phyloP scores from a whole-genome alignment of 495 filamentous ascomycete genomes.

The Tetracladium setigerum region DNA sequence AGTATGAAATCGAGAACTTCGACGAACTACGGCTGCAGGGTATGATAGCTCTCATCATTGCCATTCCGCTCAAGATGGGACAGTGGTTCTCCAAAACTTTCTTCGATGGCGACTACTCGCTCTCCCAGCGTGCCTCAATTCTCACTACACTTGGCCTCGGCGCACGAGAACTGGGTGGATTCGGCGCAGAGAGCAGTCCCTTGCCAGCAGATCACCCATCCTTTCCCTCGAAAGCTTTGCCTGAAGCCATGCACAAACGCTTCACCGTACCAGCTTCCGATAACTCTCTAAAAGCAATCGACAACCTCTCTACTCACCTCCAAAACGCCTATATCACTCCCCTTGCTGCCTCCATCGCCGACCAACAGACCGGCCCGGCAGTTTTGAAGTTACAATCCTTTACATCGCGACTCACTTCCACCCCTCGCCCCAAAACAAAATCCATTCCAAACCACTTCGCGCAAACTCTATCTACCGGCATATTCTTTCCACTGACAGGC shows the following conservation, averaged over 20 bases:
- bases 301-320: slow-evolving; percentile 51
- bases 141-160: slow-evolving; percentile 75
- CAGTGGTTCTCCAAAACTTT: slow-evolving; percentile 78
- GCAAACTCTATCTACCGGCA: slow-evolving; percentile 60
- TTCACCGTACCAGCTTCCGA: slow-evolving; percentile 27
- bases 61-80: slow-evolving; percentile 69
- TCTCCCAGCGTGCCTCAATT: slow-evolving; percentile 72
- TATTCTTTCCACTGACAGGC: slow-evolving; percentile 73
- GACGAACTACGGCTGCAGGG: slow-evolving; percentile 69
- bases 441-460: slow-evolving; percentile 69
- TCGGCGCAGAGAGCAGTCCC: slow-evolving; percentile 44
- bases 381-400: slow-evolving; percentile 79
- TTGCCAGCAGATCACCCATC: slow-evolving; percentile 15
- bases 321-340: slow-evolving; percentile 69
- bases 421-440: slow-evolving; percentile 52
- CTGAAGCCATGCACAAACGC: slow-evolving; percentile 36
- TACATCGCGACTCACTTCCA: slow-evolving; percentile 61
- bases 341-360: slow-evolving; percentile 51
- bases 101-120: slow-evolving; percentile 85
- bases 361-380: slow-evolving; percentile 66
- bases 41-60: slow-evolving; percentile 75
- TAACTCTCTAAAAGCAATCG: slow-evolving; percentile 35
- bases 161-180: slow-evolving; percentile 82
- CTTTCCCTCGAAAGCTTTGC: slow-evolving; percentile 39
- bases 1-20: slow-evolving; percentile 68